Percentiles rank a stretch among this genome's conserved stretches.
Conservation (phyloP, 306 rosid genomes). For the Trifolium subterraneum region DNA sequence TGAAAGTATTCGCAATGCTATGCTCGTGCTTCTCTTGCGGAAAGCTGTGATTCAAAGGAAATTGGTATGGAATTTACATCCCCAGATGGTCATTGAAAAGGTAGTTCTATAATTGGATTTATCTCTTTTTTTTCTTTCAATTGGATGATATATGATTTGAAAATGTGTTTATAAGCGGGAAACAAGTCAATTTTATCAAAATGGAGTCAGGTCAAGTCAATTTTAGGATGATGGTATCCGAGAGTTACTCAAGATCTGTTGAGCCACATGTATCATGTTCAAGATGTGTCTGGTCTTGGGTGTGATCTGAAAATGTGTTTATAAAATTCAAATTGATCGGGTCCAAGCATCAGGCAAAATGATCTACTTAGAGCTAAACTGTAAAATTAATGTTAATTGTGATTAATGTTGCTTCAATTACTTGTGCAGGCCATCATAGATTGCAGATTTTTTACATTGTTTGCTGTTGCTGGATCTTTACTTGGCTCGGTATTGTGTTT, state of each 20-base stretch:
- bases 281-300: not conserved
- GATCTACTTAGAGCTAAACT: not conserved
- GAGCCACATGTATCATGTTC: too few species aligned
- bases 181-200: too few species aligned
- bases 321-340: not conserved
- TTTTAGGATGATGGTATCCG: too few species aligned
- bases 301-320: not conserved
- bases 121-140: not conserved
- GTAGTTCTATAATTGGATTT: not conserved
- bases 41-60: not conserved
- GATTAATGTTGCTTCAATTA: conserved; percentile 1
- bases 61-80: conserved; percentile 1
- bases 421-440: conserved; percentile 50
- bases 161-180: too few species aligned
- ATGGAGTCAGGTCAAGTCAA: too few species aligned
- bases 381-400: not conserved
- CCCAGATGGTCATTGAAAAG: conserved; percentile 48
- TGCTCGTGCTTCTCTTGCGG: conserved; percentile 13
- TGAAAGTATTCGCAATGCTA: conserved; percentile 19
- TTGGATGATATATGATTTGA: not conserved
- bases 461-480: conserved; percentile 54
- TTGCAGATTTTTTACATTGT: conserved; percentile 54
- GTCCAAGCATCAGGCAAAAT: too few species aligned
- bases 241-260: too few species aligned
- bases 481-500: conserved; percentile 55